Evolutionary conservation across 2,329 filamentous ascomycete species (phyloP), one percentile per base, ranked within the genome.

Genomic region (Colletotrichum tanaceti): DNA sequence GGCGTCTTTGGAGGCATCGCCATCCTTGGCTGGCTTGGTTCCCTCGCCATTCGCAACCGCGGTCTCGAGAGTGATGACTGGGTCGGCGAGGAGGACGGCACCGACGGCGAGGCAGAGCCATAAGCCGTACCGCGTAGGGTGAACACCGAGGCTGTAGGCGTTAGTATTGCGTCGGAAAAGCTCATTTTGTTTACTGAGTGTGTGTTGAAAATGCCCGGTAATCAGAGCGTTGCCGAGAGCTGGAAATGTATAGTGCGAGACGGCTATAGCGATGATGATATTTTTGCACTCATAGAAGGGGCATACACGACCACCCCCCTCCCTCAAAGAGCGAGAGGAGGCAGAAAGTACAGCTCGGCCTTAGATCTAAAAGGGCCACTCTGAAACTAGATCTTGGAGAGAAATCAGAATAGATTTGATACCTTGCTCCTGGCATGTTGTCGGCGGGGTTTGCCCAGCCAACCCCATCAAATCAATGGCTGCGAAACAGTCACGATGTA

Each of bases 1-100:
- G 93, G 93, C 1, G 79, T 97, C 0, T 98, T 98, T 77, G 94
- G 91, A 0, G 93, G 91, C 0, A 85, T 98, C 2, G 88, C 93
- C 0, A 89, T 97, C 39, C 68, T 94, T 0, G 96, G 95, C 0
- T 97, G 95, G 81, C 70, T 93, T 1, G 83, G 93, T 35, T 94
- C 92, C 66, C 90, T 95, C 68, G 90, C 91, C 1, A 95, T 98
- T 71, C 85, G 89, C 14, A 90, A 91, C 2, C 79, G 80, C 2
- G 84, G 83, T 0, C 79, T 91, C 0, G 89, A 91, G 75, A 90
- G 88, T 70, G 87, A 83, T 4, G 88, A 89, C 58, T 86, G 81
- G 79, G 70, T 75, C 4, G 81, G 81, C 22, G 77, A 79, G 4
- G 76, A 77, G 0, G 75, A 78, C 43, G 71, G 77, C 2, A 73